Evolutionary conservation across 2,329 filamentous ascomycete species (phyloP).

Genomic region (Aspergillus carbonarius): DNA sequence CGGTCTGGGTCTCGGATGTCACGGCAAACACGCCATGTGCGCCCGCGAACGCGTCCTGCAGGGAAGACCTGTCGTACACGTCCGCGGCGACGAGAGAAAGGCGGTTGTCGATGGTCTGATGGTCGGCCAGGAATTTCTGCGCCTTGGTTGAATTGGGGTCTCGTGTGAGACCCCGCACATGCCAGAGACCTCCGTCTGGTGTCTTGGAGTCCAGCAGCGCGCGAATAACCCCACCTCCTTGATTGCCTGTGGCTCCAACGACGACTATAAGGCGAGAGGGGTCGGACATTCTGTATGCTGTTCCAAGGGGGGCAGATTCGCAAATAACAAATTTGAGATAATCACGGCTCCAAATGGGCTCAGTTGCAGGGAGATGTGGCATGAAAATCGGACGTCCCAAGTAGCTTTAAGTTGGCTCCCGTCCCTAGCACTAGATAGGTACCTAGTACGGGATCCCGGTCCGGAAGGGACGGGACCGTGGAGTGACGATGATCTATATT

Average conservation of each 20-base stretch:
- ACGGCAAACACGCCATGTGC: constrained; percentile 22
- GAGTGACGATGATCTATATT: no score
- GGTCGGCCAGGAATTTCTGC: neutral
- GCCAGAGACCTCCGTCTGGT: neutral
- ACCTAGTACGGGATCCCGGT: no score
- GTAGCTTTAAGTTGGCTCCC: no score
- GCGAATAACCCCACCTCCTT: constrained; percentile 14
- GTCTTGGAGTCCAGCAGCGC: constrained; percentile 7
- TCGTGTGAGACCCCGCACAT: constrained; percentile 16
- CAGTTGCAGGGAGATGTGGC: no score
- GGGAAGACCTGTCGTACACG: constrained; percentile 8
- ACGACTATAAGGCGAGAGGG: no score
- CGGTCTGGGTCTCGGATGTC: constrained; percentile 9
- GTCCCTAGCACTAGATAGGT: no score
- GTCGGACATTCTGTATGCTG: no score
- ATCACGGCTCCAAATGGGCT: no score
- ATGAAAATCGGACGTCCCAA: no score
- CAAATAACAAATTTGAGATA: no score
- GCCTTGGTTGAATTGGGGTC: constrained; percentile 10
- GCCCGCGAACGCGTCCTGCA: constrained; percentile 13
- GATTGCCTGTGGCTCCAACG: constrained; percentile 15
- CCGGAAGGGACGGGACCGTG: no score
- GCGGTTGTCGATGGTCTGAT: constrained; percentile 6
- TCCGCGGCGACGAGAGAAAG: constrained; percentile 10
- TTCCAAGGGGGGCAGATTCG: no score